Evolutionary conservation across 345 rosid species (phyloP), one percentile per base, ranked within the genome.

Genomic region (Salix arbutifolia): DNA sequence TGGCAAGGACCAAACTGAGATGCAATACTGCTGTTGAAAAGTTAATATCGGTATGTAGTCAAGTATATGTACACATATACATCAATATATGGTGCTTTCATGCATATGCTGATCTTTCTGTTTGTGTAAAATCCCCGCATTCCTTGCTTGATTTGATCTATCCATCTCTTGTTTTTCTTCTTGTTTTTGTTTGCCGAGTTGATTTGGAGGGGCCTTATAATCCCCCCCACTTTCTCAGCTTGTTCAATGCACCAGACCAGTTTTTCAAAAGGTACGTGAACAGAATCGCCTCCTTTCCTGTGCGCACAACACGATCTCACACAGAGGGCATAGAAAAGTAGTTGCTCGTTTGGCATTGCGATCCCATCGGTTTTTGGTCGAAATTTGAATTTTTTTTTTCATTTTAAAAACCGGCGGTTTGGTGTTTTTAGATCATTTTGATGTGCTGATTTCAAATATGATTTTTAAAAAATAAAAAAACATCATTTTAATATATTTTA

Each of bases 31-130:
- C 60, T 35, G 40, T 77, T 48, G 68, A 69, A 73, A 14, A 50
- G 52, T 48, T 67, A 31, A 48, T 73, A 71, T 67, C 28, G 74
- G 67, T 65, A 11, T 52, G 78, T 73, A 62, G 78, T 64, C 21
- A 8, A 37, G 68, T 25, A 33, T 52, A 68, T 69, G 26, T 50
- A 73, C 56, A 66, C 53, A 67, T 40, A 67, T 40, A n/a, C 31
- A 64, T 33, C 66, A 40, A 14, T 61, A 69, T 69, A 69, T 69
- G 71, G 46, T 69, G 71, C 53, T 68, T 69, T 40, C 33, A 10
- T 38, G 26, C 71, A 42, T 69, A 42, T 66, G 69, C 14, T 66
- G 23, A 3, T 4, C 35, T 66, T 66, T 66, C 23, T 35, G 69
- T 3, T 33, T 8, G 21, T 8, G 69, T 9, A 66, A 58, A 8